These are phyloP conservation scores for Scenedesmus sp. DNA, from an alignment of 163 green algal genomes.

Conservation along the genomic window DNA sequence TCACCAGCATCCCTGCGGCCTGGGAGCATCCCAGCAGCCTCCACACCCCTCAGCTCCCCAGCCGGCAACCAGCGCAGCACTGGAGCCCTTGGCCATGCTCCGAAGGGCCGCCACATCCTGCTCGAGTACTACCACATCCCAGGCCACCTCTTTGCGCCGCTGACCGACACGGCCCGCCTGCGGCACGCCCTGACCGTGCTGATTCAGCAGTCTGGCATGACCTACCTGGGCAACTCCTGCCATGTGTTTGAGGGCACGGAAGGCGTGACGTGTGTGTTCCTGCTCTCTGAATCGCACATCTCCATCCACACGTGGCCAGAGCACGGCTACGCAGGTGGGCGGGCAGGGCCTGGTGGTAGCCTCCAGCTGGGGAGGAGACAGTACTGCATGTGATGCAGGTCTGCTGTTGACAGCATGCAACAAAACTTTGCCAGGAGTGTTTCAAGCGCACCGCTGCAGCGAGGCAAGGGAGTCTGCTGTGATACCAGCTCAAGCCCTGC, in stretches of 20 bases:
- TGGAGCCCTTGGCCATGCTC: neutral
- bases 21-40: neutral
- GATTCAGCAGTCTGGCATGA: neutral
- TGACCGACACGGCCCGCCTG: neutral
- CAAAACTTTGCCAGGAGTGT: too few species aligned
- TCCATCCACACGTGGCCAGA: slow-evolving; percentile 27
- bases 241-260: neutral
- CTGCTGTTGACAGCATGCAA: too few species aligned
- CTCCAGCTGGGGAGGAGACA: too few species aligned
- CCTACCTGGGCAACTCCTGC: neutral
- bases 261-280: slow-evolving; percentile 21
- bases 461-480: too few species aligned
- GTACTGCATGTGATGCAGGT: too few species aligned
- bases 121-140: slow-evolving; percentile 15
- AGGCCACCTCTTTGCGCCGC: neutral
- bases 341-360: too few species aligned
- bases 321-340: slow-evolving; percentile 1
- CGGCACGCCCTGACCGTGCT: neutral
- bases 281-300: slow-evolving; percentile 13
- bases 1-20: neutral
- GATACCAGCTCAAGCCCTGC: too few species aligned
- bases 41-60: neutral
- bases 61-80: neutral
- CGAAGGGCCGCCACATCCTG: neutral
- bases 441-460: too few species aligned